Base-by-base conservation (phyloP, 1,284 basidiomycete genomes). In the Sporisorium exsertum region DNA sequence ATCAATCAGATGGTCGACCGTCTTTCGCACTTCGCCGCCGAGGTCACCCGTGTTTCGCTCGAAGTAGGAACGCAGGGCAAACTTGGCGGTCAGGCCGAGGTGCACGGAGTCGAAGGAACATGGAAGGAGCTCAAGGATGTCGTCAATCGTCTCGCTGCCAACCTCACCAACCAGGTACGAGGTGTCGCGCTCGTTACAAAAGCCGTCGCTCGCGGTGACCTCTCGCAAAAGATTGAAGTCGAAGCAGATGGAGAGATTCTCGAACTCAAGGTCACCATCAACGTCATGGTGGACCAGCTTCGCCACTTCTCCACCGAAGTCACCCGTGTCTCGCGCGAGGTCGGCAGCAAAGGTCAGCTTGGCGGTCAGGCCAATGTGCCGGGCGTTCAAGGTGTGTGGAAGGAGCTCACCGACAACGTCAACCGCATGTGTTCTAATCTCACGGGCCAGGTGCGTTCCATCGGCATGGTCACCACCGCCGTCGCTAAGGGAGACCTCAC, bases 231-330 rank as follows among this genome's bases (percentile, higher is more conserved):
- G 84, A 98, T 99, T 79, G 94, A 96, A 63, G 95, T 99, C 80
- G 93, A 97, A 82, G 96, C 96, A 1, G 91, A 92, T 47, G 96
- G 97, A 43, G 97, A 99, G 87, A 97, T 99, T 61, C 88, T 97
- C 58, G 96, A 98, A 86, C 88, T 99, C 83, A 98, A 98, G 88
- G 94, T 95, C 72, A 99, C 95, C 40, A 95, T 99, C 86, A 99
- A 99, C 85, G 93, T 93, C 86, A 98, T 97, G 97, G 94, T 88
- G 51, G 91, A 95, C 74, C 89, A 93, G 82, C 88, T 98, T 40
- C 90, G 95, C 90, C 93, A 64, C 87, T 99, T 87, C 66, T 95
- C 97, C 42, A 94, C 94, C 27, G 97, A 99, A 87, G 96, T 99
- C 65, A 97, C 95, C 26, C 89, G 96, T 64, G 97, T 99, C 47